These are phyloP conservation scores for Obba rivulosa DNA, from an alignment of 768 basidiomycete genomes.

Conservation along the genomic window DNA sequence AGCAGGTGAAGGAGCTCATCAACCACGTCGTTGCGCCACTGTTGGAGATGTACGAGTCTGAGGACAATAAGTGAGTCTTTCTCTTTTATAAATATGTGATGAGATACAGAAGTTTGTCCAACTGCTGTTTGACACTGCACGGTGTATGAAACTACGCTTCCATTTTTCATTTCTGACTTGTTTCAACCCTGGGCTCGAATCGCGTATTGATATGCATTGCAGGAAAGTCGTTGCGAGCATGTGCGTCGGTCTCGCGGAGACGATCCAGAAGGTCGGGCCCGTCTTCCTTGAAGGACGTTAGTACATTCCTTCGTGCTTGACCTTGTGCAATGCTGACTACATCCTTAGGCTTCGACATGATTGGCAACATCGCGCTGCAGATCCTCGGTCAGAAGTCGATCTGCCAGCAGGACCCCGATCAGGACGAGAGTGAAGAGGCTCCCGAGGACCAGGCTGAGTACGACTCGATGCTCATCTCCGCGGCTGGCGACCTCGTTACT, in stretches of 20 bases:
- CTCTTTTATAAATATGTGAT: conserved; percentile 28
- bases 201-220: conserved; percentile 19
- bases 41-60: conserved; percentile 85
- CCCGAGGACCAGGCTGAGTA: conserved; percentile 92
- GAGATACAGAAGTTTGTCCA: conserved; percentile 44
- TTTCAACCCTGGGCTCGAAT: conserved; percentile 11
- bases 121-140: conserved; percentile 70
- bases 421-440: conserved; percentile 80
- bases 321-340: conserved; percentile 7
- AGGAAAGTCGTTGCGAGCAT: conserved; percentile 86
- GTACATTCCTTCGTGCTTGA: conserved; percentile 23
- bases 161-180: conserved; percentile 28
- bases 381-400: conserved; percentile 92
- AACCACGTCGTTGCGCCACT: conserved; percentile 68
- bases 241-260: conserved; percentile 86
- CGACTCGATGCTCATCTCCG: conserved; percentile 90
- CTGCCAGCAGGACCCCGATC: conserved; percentile 95
- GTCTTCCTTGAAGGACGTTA: conserved; percentile 74
- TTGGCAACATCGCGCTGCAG: conserved; percentile 78
- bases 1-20: conserved; percentile 74
- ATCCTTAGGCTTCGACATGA: conserved; percentile 57
- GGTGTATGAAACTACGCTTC: conserved; percentile 52
- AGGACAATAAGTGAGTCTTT: conserved; percentile 83
- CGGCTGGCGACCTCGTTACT: conserved; percentile 91
- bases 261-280: conserved; percentile 88